Percentiles rank a stretch among this genome's conserved stretches.
These are phyloP conservation scores for Aspergillus fumigatiaffinis DNA, from an alignment of 2,329 filamentous ascomycete genomes.

Conservation along the genomic window DNA sequence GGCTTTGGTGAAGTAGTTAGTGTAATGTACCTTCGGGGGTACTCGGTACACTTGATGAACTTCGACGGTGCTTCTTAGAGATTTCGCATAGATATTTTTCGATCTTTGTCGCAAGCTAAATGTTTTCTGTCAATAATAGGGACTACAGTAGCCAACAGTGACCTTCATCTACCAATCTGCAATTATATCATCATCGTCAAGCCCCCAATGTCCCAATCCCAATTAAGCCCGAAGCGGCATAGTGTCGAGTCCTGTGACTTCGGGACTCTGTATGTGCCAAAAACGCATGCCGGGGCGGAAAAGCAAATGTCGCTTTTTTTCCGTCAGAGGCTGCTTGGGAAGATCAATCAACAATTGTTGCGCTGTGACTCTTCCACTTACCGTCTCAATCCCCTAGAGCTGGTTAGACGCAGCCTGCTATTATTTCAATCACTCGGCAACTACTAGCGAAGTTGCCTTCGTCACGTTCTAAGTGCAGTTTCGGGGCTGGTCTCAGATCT, in stretches of 20 bases:
- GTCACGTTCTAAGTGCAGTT: constrained; percentile 17
- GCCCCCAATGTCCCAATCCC: constrained; percentile 7
- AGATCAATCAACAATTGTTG: constrained; percentile 19
- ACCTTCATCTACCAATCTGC: constrained; percentile 1
- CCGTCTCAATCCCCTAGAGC: constrained; percentile 11
- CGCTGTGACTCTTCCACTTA: constrained; percentile 6
- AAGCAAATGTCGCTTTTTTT: constrained; percentile 34
- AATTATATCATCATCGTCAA: constrained; percentile 15
- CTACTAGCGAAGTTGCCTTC: constrained; percentile 18
- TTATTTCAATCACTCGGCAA: constrained; percentile 1
- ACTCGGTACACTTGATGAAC: neutral
- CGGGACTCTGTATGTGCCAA: constrained; percentile 25
- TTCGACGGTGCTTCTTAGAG: neutral
- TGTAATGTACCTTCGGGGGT: neutral
- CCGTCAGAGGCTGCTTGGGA: constrained; percentile 10
- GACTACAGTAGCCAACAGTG: neutral
- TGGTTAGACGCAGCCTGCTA: constrained; percentile 21
- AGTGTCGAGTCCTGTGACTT: constrained; percentile 4
- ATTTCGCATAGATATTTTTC: neutral
- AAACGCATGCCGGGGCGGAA: constrained; percentile 22
- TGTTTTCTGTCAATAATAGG: neutral
- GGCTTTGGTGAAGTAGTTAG: neutral
- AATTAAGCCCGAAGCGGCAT: constrained; percentile 13
- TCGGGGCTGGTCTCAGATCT: constrained; percentile 29
- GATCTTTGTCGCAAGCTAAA: neutral